Evolutionary conservation across 441 rosid genomes (phyloP).

Genomic region (Gossypium schwendimanii): DNA sequence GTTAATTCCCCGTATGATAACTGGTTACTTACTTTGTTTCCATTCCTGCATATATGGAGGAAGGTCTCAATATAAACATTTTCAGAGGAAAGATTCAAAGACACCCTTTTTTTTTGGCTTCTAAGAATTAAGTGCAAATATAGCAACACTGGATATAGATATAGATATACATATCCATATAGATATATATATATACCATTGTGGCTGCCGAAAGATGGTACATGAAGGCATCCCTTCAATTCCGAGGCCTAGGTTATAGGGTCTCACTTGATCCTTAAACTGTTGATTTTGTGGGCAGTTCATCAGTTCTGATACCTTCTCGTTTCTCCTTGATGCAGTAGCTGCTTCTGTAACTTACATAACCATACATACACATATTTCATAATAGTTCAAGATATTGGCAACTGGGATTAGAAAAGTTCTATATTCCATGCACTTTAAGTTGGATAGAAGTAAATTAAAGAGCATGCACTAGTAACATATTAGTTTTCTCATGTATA

Average conservation of each 20-base stretch:
- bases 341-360: conserved; percentile 28
- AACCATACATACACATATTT: neutral
- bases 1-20: conserved; percentile 19
- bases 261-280: neutral
- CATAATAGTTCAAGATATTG: neutral
- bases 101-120: too few relatives aligned
- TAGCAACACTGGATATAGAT: too few relatives aligned
- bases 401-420: neutral
- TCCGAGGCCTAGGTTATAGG: conserved; percentile 8
- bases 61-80: neutral
- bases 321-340: conserved; percentile 19
- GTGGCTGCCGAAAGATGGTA: neutral
- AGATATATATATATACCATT: neutral
- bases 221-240: conserved; percentile 3
- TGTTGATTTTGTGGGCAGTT: conserved; percentile 15
- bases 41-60: conserved; percentile 21
- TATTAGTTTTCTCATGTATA: conserved; percentile 16
- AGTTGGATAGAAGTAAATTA: neutral
- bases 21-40: conserved; percentile 13
- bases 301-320: neutral
- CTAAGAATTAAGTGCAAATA: too few relatives aligned
- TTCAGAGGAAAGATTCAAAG: too few relatives aligned
- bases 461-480: neutral
- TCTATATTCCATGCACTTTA: neutral
- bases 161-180: neutral